phyloP scores from a whole-genome alignment of 2,329 filamentous ascomycete genomes.

The Colletotrichum sp. region DNA sequence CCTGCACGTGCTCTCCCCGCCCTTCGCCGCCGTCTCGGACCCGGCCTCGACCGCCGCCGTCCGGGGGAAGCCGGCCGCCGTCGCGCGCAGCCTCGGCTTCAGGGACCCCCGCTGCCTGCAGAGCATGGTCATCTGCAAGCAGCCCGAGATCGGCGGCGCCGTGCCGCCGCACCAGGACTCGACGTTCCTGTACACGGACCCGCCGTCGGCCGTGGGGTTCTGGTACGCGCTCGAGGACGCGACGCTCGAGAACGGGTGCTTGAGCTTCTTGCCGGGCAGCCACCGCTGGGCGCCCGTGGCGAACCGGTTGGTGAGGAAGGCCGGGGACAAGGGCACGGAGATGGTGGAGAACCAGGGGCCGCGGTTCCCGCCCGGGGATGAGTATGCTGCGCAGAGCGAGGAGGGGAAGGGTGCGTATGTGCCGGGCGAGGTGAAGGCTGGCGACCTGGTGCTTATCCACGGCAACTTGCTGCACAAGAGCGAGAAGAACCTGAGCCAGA shows the following conservation, averaged over 20 bases:
- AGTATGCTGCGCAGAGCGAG: slow-evolving; percentile 50
- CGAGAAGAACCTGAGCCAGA: slow-evolving; percentile 85
- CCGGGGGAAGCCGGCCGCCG: slow-evolving; percentile 52
- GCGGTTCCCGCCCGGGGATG: slow-evolving; percentile 62
- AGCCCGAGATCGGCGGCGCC: slow-evolving; percentile 91
- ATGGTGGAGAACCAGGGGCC: slow-evolving; percentile 74
- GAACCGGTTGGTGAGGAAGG: slow-evolving; percentile 76
- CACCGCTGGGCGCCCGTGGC: slow-evolving; percentile 76
- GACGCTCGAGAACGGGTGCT: slow-evolving; percentile 82
- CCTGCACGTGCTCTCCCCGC: slow-evolving; percentile 71
- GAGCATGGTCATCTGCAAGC: slow-evolving; percentile 98
- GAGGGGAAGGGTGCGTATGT: slow-evolving; percentile 67
- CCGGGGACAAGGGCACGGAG: slow-evolving; percentile 61
- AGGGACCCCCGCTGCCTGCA: slow-evolving; percentile 79
- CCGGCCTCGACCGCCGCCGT: slow-evolving; percentile 51
- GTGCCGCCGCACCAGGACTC: slow-evolving; percentile 93
- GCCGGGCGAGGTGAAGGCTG: slow-evolving; percentile 87
- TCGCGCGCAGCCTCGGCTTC: slow-evolving; percentile 77
- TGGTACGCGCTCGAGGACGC: slow-evolving; percentile 98
- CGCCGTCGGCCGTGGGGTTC: slow-evolving; percentile 89
- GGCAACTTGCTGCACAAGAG: slow-evolving; percentile 96
- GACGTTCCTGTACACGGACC: slow-evolving; percentile 89
- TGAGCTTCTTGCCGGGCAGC: slow-evolving; percentile 84
- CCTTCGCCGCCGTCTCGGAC: slow-evolving; percentile 64
- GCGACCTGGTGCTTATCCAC: slow-evolving; percentile 90